phyloP scores from a whole-genome alignment of 2,329 filamentous ascomycete species.

The Fusarium penzigii region DNA sequence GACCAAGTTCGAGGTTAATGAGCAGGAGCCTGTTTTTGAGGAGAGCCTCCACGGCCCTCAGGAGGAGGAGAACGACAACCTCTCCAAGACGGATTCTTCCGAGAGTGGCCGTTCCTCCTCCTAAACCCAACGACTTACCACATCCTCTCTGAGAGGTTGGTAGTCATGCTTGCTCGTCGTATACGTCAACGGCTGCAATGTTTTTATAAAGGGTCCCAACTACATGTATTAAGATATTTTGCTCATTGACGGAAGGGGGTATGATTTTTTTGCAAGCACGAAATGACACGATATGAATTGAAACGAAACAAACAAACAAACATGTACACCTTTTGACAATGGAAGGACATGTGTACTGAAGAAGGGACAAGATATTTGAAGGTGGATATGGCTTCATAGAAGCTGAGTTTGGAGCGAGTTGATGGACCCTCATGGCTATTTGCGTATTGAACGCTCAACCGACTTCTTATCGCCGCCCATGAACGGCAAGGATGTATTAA shows the following conservation, averaged over 20 bases:
- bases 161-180: constrained; percentile 21
- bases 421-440: constrained; percentile 28
- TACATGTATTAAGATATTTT: constrained; percentile 20
- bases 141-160: constrained; percentile 12
- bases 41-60: constrained; percentile 75
- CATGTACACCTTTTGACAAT: neutral
- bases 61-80: constrained; percentile 55
- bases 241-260: constrained; percentile 8
- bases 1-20: constrained; percentile 94
- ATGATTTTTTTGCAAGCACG: constrained; percentile 21
- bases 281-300: constrained; percentile 31
- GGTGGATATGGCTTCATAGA: constrained; percentile 6
- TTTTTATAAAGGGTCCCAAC: constrained; percentile 14
- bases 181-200: constrained; percentile 33
- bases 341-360: neutral
- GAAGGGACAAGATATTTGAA: constrained; percentile 1
- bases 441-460: constrained; percentile 24
- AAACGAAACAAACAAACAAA: constrained; percentile 19
- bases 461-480: constrained; percentile 16
- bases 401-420: constrained; percentile 22
- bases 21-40: constrained; percentile 89
- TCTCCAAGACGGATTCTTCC: constrained; percentile 58
- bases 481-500: constrained; percentile 30
- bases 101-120: constrained; percentile 59
- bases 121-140: constrained; percentile 41